Evolutionary conservation across 352 stramenopile genomes (phyloP), one percentile per base, ranked within the genome.

Genomic region (Globisporangium emineosum): DNA sequence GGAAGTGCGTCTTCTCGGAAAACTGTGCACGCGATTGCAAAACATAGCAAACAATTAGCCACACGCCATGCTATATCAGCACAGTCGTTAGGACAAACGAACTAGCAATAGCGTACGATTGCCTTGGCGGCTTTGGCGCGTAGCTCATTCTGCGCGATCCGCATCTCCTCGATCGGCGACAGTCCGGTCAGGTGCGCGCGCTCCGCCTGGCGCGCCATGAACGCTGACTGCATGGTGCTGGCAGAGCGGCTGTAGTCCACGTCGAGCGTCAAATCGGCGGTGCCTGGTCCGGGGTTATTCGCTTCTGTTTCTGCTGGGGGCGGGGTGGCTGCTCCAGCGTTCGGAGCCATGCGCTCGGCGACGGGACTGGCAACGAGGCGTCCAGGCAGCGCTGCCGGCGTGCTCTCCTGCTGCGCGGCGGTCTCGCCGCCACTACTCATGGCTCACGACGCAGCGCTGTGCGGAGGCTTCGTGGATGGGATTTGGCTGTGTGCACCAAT

Each of bases 91-190:
- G 7, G 33, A 25, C 19, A 62, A 52, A 9, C n/a, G n/a, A n/a
- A n/a, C n/a, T n/a, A n/a, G n/a, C n/a, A n/a, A n/a, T n/a, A n/a
- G 29, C 30, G 7, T 57, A 86, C 77, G 53, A 89, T 59, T 23
- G 86, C 77, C 2, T 77, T 74, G 8, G 83, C 83, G 2, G 77
- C 86, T 43, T 91, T 92, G 10, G 83, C 85, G 0, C 83, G 83
- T 43, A 92, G 60, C 67, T 94, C 85, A 62, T 88, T 89, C 62
- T 94, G 80, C n/a, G 77, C 86, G 47, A 92, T 72, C 17, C 77
- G 80, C 81, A 94, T 91, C 54, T 94, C 86, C 62, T 93, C 83
- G 50, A 94, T 94, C 0, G 86, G 83, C n/a, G 86, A 94, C 23
- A 93, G 70, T 0, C 78, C 79, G 29, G 86, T 94, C 55, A 91